A percentile compares a stretch with the other conserved stretches of the same genome.
phyloP scores from a whole-genome alignment of 495 filamentous ascomycete genomes.

The Aspergillus heteromorphus region DNA sequence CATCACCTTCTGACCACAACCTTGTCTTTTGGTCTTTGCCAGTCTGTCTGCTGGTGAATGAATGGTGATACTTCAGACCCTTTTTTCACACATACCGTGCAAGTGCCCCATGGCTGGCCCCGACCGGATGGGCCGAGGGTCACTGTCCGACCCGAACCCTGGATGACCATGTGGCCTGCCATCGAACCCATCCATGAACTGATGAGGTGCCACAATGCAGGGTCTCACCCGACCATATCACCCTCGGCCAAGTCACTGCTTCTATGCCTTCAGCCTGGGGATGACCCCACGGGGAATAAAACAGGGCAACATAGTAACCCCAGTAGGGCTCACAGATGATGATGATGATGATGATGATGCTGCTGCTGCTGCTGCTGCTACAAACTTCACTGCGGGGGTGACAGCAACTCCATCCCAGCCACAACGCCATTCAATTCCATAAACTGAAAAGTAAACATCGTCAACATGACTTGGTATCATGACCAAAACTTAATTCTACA shows the following conservation, averaged over 20 bases:
- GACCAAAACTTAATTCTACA: slow-evolving; percentile 3
- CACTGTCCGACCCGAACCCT: neutral
- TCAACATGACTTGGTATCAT: slow-evolving; percentile 10
- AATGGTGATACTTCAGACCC: neutral
- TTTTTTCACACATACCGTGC: too few species aligned
- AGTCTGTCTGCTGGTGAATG: neutral
- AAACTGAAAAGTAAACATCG: neutral
- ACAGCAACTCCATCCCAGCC: neutral
- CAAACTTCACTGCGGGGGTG: neutral
- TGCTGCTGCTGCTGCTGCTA: too few species aligned
- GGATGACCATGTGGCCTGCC: neutral
- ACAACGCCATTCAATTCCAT: neutral
- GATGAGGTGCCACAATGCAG: neutral
- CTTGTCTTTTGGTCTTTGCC: neutral
- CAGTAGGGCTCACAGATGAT: too few species aligned
- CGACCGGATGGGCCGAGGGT: too few species aligned
- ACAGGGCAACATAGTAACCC: too few species aligned
- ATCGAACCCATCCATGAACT: slow-evolving; percentile 2
- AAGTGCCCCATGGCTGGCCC: too few species aligned
- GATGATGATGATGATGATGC: too few species aligned
- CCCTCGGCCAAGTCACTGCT: slow-evolving; percentile 4
- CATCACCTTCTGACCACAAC: neutral
- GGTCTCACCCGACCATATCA: slow-evolving; percentile 16
- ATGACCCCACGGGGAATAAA: neutral
- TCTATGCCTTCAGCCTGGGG: neutral